Percentiles rank a stretch among this genome's conserved stretches.
Evolutionary conservation across 2,329 filamentous ascomycete genomes (phyloP).

Genomic region (Colletotrichum sp.): DNA sequence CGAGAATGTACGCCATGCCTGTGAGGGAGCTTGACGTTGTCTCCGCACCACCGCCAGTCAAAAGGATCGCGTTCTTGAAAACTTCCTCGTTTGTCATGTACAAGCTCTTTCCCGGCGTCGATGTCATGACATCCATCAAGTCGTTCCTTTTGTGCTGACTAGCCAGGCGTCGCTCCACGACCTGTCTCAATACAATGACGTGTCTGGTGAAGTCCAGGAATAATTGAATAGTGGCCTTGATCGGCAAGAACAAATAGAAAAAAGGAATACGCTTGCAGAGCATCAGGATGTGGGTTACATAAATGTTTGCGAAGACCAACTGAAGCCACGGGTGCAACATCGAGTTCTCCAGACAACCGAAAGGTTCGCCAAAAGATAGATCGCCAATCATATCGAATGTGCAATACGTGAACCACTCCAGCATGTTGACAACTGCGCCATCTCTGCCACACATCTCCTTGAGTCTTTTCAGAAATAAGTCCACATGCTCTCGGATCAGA

Average conservation of each 20-base stretch:
- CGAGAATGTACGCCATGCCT: conserved; percentile 30
- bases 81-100: neutral
- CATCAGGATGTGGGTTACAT: neutral
- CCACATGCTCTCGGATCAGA: conserved; percentile 38
- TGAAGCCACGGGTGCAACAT: neutral
- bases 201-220: neutral
- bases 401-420: conserved; percentile 28
- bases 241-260: neutral
- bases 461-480: conserved; percentile 41
- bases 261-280: neutral
- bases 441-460: conserved; percentile 27
- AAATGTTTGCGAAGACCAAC: neutral
- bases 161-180: neutral
- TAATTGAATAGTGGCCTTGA: neutral
- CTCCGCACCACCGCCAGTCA: conserved; percentile 28
- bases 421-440: conserved; percentile 23
- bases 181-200: neutral
- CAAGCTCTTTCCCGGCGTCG: neutral
- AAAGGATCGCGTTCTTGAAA: conserved; percentile 24
- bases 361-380: conserved; percentile 31
- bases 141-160: neutral
- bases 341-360: conserved; percentile 26
- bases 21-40: conserved; percentile 35
- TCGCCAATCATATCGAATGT: conserved; percentile 34
- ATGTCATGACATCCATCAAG: neutral